A percentile compares a stretch with the other conserved stretches of the same genome.
Evolutionary conservation across 139 green algal genomes (phyloP).

Genomic region (Deuterostichococcus epilithicus): DNA sequence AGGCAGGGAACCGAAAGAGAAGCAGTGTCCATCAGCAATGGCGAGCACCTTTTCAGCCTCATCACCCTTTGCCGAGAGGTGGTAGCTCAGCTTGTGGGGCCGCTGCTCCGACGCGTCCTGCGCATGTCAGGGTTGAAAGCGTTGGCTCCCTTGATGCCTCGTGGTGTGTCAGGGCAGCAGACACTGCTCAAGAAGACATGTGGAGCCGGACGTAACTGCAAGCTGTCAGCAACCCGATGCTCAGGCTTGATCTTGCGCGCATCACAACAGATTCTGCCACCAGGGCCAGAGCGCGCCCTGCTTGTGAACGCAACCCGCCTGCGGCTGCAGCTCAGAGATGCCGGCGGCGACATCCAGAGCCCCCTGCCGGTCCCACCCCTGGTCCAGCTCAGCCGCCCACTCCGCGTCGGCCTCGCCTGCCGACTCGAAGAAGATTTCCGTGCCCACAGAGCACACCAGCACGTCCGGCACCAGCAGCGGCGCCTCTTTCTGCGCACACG

Average conservation of each 20-base stretch:
- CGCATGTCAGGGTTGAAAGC: not conserved
- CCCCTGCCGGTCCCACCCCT: slow-evolving; percentile 42
- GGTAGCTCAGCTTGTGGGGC: slow-evolving; percentile 88
- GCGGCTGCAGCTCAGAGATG: slow-evolving; percentile 21
- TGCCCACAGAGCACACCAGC: slow-evolving; percentile 90
- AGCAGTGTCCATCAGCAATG: too few relatives aligned
- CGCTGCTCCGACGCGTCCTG: slow-evolving; percentile 80
- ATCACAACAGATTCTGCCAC: too few relatives aligned
- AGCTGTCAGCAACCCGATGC: too few relatives aligned
- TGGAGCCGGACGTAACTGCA: not conserved
- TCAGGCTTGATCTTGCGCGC: too few relatives aligned
- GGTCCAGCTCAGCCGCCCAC: slow-evolving; percentile 62
- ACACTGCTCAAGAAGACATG: not conserved
- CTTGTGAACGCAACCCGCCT: too few relatives aligned
- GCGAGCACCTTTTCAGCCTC: slow-evolving; percentile 11
- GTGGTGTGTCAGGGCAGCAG: not conserved
- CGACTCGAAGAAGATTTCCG: slow-evolving; percentile 77
- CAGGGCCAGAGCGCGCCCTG: too few relatives aligned
- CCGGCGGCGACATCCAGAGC: not conserved
- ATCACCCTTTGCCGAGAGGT: slow-evolving; percentile 33
- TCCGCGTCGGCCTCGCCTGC: slow-evolving; percentile 41
- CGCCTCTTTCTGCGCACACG: slow-evolving; percentile 48
- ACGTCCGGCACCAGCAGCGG: slow-evolving; percentile 78
- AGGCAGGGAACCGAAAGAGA: too few relatives aligned
- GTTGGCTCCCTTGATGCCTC: not conserved